phyloP scores from a whole-genome alignment of 73 alveolate species.

The Paramecium tetraurelia region DNA sequence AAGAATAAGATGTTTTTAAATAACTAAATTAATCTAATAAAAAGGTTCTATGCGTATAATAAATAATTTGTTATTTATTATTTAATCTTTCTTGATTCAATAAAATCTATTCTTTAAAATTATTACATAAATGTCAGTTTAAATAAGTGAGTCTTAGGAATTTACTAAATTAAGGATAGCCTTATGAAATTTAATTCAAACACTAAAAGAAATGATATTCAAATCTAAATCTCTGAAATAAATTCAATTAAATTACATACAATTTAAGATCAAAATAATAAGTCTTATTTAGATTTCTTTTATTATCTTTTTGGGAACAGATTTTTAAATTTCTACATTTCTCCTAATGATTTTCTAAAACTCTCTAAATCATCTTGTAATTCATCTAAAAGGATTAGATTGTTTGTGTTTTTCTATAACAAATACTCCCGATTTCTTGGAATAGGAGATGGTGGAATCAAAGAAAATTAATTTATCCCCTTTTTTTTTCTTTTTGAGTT shows the following conservation, averaged over 20 bases:
- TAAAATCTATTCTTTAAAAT: too few species aligned
- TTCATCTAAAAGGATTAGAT: not conserved
- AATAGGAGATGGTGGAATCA: not conserved
- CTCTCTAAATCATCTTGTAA: not conserved
- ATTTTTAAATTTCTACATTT: not conserved
- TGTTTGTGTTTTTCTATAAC: not conserved
- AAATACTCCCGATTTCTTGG: not conserved
- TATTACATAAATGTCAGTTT: too few species aligned
- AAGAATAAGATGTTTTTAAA: not conserved
- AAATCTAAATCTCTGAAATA: not conserved
- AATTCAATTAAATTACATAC: not conserved
- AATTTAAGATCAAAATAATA: not conserved
- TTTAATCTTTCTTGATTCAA: too few species aligned
- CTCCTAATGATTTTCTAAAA: not conserved
- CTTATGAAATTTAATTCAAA: too few species aligned
- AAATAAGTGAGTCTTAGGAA: too few species aligned
- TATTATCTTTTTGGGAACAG: not conserved
- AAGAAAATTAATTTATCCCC: not conserved
- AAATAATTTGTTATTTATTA: too few species aligned
- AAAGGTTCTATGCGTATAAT: too few species aligned
- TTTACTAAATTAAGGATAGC: too few species aligned
- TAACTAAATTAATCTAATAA: too few species aligned
- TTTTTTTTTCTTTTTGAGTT: not conserved
- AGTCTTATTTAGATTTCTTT: not conserved
- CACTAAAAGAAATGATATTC: not conserved